phyloP scores from a whole-genome alignment of 305 asterid genomes.

The Fraxinus velutina region DNA sequence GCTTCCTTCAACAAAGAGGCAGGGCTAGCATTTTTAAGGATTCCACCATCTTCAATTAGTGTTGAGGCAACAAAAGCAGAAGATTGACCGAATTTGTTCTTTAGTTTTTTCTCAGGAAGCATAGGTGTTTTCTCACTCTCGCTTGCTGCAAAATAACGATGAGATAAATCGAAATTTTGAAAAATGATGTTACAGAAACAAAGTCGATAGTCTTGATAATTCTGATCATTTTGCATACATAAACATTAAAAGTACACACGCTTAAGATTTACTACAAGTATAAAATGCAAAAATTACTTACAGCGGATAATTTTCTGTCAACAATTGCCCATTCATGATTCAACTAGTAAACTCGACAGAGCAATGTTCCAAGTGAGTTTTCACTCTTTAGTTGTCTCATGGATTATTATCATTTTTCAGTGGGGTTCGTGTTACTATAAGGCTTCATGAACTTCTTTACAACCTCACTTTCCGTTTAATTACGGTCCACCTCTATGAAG shows the following conservation, averaged over 20 bases:
- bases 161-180: background rate
- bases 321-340: background rate
- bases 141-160: background rate
- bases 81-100: slow-evolving; percentile 16
- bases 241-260: background rate
- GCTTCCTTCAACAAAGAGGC: slow-evolving; percentile 12
- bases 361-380: background rate
- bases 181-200: background rate
- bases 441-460: no score
- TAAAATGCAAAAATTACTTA: background rate
- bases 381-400: background rate
- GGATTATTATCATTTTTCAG: background rate
- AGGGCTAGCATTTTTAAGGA: background rate
- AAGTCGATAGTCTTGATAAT: background rate
- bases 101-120: background rate
- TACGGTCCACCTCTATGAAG: no score
- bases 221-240: background rate
- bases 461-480: no score
- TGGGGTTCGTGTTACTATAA: no score
- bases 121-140: background rate
- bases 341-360: background rate
- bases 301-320: background rate
- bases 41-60: background rate
- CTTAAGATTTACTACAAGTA: background rate
- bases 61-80: slow-evolving; percentile 5